Base-by-base conservation (phyloP, 768 basidiomycete genomes). In the Lactarius evosmus region DNA sequence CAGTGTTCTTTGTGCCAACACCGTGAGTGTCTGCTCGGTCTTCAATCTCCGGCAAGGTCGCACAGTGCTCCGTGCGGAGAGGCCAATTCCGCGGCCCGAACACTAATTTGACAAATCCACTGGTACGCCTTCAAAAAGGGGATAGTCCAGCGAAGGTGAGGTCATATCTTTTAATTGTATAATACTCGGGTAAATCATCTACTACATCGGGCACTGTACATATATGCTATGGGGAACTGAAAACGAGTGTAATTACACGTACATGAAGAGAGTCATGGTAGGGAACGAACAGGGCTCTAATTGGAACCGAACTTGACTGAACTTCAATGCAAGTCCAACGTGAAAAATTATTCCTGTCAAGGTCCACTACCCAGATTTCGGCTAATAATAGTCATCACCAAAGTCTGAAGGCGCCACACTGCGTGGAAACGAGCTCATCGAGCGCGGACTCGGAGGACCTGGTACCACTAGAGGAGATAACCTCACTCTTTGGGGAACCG, bases 341-440 rank as follows among this genome's bases (percentile, higher is more conserved):
- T 49, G 46, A 49, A 49, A 49, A 49, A 49, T 49, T 49, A 29
- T 41, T 38, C 6, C 34, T 41, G n/a, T 29, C 46, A 49, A 49
- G 25, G 25, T 12, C 40, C 49, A 25, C 34, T n/a, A n/a, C 41
- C 25, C 27, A 36, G 22, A 52, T 8, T 11, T 16, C 29, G 51
- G 30, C 19, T 32, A 55, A 34, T 34, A 32, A 22, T 40, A 56
- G 36, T 61, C 50, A 12, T 61, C 64, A 12, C 51, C 64, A 61
- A 50, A 51, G 9, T 65, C 64, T 17, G 59, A 65, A 25, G 56
- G 38, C 19, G 46, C 63, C 30, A 56, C 58, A 34, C 63, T 65
- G 27, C 59, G 59, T 33, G 63, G 63, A 41, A 65, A 38, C 11
- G 63, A 65, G 54, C 14, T 27, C 25, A 34, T 60, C 30, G 63